A percentile compares a stretch with the other conserved stretches of the same genome.
Evolutionary conservation across 495 filamentous ascomycete genomes (phyloP).

Genomic region (Penicillium cataractarum): DNA sequence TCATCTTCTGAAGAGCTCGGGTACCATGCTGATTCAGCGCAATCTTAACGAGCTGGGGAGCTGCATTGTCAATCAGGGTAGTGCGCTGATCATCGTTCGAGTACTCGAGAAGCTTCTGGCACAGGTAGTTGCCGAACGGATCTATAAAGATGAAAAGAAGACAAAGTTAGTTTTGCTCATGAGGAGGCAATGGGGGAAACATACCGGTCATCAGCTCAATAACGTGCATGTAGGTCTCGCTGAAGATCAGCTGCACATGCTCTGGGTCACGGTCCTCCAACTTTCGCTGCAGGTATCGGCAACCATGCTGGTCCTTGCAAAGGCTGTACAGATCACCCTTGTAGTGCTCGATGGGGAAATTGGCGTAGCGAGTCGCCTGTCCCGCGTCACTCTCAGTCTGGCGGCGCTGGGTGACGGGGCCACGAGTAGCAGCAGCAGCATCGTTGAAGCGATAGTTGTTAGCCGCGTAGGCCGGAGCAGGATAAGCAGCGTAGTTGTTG

Average conservation of each 20-base stretch:
- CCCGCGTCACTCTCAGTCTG: slow-evolving; percentile 41
- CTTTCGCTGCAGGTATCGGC: slow-evolving; percentile 93
- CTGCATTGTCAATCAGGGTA: slow-evolving; percentile 84
- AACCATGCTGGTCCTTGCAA: slow-evolving; percentile 98
- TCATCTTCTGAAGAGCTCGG: slow-evolving; percentile 97
- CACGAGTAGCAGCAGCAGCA: slow-evolving; percentile 27
- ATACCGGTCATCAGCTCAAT: slow-evolving; percentile 92
- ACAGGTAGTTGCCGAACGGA: slow-evolving; percentile 97
- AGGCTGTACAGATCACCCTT: slow-evolving; percentile 79
- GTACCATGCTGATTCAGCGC: slow-evolving; percentile 97
- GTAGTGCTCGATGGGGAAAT: slow-evolving; percentile 76
- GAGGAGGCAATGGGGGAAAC: slow-evolving; percentile 11
- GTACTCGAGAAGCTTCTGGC: slow-evolving; percentile 94
- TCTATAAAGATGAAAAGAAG: slow-evolving; percentile 50
- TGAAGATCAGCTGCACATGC: slow-evolving; percentile 88
- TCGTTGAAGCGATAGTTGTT: slow-evolving; percentile 41
- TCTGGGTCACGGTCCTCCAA: slow-evolving; percentile 86
- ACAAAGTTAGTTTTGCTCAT: slow-evolving; percentile 1
- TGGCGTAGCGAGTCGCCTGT: slow-evolving; percentile 66
- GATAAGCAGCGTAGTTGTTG: slow-evolving; percentile 32
- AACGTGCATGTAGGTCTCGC: slow-evolving; percentile 87
- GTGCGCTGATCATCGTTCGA: slow-evolving; percentile 94
- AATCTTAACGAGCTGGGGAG: slow-evolving; percentile 82
- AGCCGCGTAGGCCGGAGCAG: slow-evolving; percentile 19
- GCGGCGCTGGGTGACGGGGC: slow-evolving; percentile 30